phyloP scores from a whole-genome alignment of 768 basidiomycete genomes.

The Kwoniella mangroviensis region DNA sequence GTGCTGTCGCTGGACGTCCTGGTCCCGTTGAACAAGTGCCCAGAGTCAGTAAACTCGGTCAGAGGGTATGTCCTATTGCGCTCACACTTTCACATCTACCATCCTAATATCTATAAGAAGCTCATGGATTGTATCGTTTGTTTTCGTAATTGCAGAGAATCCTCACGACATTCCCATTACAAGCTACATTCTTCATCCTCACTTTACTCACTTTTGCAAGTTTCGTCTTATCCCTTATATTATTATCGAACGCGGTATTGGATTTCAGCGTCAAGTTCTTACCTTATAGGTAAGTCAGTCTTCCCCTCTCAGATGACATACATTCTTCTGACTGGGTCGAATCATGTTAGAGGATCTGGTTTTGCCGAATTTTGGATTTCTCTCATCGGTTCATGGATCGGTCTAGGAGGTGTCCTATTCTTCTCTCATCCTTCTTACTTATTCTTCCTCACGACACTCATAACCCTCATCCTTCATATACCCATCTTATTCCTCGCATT shows the following conservation, averaged over 20 bases:
- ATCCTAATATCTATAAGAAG: not conserved
- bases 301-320: not conserved
- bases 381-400: conserved; percentile 53
- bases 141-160: conserved; percentile 37
- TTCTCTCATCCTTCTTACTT: conserved; percentile 55
- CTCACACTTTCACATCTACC: not conserved
- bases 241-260: conserved; percentile 49
- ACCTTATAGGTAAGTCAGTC: conserved; percentile 37
- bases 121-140: not conserved
- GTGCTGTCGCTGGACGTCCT: conserved; percentile 29
- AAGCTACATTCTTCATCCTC: conserved; percentile 44
- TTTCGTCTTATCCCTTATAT: conserved; percentile 43
- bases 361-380: conserved; percentile 56
- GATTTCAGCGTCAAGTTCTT: conserved; percentile 37
- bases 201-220: conserved; percentile 42
- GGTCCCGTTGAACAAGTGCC: conserved; percentile 46
- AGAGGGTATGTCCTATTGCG: conserved; percentile 41
- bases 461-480: conserved; percentile 47
- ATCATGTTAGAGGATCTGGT: conserved; percentile 46
- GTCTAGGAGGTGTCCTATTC: conserved; percentile 51
- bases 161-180: conserved; percentile 51
- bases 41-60: conserved; percentile 50
- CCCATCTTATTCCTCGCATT: conserved; percentile 51
- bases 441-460: conserved; percentile 54
- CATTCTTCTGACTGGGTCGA: not conserved